Conservation (phyloP, 2,329 filamentous ascomycete species). For the Fusarium sp. region DNA sequence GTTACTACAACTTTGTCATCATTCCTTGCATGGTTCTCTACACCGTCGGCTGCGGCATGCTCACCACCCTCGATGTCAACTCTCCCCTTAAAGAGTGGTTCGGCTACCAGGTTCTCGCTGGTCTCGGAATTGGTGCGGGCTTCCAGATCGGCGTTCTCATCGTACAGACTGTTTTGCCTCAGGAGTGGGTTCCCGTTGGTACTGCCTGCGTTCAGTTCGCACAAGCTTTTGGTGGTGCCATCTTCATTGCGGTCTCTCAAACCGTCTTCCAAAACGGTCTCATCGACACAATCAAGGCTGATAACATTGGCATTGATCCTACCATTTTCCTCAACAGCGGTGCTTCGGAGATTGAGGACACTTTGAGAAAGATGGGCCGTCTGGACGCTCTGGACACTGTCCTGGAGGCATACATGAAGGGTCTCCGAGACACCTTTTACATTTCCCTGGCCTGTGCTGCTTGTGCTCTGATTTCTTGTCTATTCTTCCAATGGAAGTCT, state of each 20-base stretch:
- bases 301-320: conserved; percentile 59
- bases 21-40: conserved; percentile 55
- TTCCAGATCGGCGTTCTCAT: conserved; percentile 62
- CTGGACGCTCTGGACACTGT: conserved; percentile 57
- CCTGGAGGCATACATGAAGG: conserved; percentile 61
- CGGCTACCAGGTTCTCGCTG: conserved; percentile 67
- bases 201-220: conserved; percentile 68
- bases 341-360: conserved; percentile 60
- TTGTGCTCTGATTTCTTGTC: conserved; percentile 57
- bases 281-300: conserved; percentile 59
- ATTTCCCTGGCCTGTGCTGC: conserved; percentile 61
- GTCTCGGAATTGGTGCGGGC: conserved; percentile 62
- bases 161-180: conserved; percentile 63
- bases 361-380: conserved; percentile 56
- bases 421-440: conserved; percentile 63
- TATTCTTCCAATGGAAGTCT: conserved; percentile 64
- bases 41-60: conserved; percentile 63
- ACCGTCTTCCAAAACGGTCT: conserved; percentile 75
- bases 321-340: conserved; percentile 63
- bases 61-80: conserved; percentile 62
- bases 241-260: conserved; percentile 73
- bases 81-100: conserved; percentile 64
- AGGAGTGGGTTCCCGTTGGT: conserved; percentile 61
- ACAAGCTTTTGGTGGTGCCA: conserved; percentile 72
- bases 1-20: conserved; percentile 57